phyloP scores from a whole-genome alignment of 768 basidiomycete species.

The Leucocoprinus leucothites region DNA sequence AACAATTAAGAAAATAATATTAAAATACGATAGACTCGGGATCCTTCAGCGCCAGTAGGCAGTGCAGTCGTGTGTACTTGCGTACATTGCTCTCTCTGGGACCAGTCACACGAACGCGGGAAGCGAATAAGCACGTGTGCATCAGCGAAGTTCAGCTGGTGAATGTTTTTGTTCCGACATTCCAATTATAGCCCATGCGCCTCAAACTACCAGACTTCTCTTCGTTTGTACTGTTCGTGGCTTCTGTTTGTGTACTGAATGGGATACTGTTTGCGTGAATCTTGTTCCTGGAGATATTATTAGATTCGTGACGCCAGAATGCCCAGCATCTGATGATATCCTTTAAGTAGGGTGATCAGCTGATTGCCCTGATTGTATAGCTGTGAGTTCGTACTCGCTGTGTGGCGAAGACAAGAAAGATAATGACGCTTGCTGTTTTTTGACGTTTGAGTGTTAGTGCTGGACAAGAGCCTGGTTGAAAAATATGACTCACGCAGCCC shows the following conservation, averaged over 20 bases:
- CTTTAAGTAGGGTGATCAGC: background rate
- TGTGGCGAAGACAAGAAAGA: slow-evolving; percentile 2
- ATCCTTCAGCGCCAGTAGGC: no score
- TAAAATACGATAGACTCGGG: no score
- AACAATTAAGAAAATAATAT: no score
- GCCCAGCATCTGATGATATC: slow-evolving; percentile 8
- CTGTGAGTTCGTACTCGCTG: background rate
- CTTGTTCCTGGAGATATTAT: background rate
- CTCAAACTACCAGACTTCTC: background rate
- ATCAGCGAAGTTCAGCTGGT: no score
- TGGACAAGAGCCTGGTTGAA: background rate
- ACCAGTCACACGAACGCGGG: no score
- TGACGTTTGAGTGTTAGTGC: background rate
- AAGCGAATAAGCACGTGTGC: no score
- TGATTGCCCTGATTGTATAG: background rate
- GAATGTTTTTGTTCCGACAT: background rate
- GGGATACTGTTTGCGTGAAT: background rate
- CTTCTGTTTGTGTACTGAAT: background rate
- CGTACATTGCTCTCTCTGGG: no score
- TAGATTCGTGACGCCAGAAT: background rate
- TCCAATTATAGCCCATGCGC: slow-evolving; percentile 7
- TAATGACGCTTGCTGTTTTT: background rate
- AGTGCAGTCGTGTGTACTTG: no score
- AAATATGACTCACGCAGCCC: background rate
- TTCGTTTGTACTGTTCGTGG: background rate